Evolutionary conservation across 129 eudicot species (phyloP).

Genomic region (Kitagawia praeruptora): DNA sequence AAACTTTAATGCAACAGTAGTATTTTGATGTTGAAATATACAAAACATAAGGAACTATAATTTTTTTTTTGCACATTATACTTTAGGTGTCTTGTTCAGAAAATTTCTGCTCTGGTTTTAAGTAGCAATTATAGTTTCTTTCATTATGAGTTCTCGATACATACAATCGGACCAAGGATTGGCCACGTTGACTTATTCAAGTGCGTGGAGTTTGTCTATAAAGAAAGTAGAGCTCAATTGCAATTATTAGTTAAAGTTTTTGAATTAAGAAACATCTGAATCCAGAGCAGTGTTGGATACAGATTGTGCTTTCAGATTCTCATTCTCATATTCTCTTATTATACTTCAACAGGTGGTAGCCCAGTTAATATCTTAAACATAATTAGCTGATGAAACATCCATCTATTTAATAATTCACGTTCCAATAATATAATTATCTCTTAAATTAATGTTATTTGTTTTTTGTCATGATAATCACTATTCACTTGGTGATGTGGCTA

Average conservation of each 20-base stretch:
- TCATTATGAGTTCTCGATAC: not conserved
- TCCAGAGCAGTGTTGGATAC: not conserved
- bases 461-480: not conserved
- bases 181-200: not conserved
- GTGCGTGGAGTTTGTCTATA: not conserved
- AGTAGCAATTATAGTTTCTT: not conserved
- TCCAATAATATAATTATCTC: not conserved
- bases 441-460: not conserved
- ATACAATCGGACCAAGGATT: not conserved
- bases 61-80: not conserved
- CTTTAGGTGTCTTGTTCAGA: not conserved
- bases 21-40: not conserved
- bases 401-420: too few relatives aligned
- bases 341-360: not conserved
- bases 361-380: not conserved
- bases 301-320: not conserved
- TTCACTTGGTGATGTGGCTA: not conserved
- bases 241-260: not conserved
- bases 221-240: not conserved
- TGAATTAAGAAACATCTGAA: not conserved
- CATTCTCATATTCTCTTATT: too few relatives aligned
- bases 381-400: not conserved
- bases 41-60: not conserved
- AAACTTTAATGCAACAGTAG: not conserved
- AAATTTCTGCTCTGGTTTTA: not conserved